Evolutionary conservation across 2,329 filamentous ascomycete species (phyloP), one percentile per base, ranked within the genome.

Genomic region (Elsinoe perseae): DNA sequence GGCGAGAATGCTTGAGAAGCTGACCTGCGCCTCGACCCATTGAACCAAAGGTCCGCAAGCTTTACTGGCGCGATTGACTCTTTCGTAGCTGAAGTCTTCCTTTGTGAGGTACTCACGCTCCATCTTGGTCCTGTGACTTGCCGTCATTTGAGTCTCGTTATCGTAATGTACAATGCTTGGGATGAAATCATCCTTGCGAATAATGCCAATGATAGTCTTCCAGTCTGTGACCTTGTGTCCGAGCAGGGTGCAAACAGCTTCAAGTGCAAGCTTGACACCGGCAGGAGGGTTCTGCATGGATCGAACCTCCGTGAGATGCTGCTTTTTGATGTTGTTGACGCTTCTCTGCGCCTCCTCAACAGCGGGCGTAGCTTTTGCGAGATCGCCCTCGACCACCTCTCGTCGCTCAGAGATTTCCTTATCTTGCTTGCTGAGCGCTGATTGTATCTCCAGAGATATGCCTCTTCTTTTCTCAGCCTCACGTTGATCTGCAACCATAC

Each of bases 301-400:
- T 68, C 93, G 84, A 52, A 98, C 92, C 83, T 98, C 93, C 10
- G 91, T 96, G 62, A 98, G 79, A 71, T 98, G 93, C 69, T 95
- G 90, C 68, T 87, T 84, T 77, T 97, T 98, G 77, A 98, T 98
- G 77, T 95, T 96, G 76, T 88, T 93, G 71, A 98, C 95, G 73
- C 91, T 96, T 70, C 90, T 89, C 75, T 93, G 89, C 50, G 93
- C 93, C 71, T 95, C 90, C 60, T 87, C 75, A 56, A 98, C 93
- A 50, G 93, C 93, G 7, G 93, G 93, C 69, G 97, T 92, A 12
- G 93, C 93, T 68, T 83, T 86, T 27, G 89, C 92, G 58, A 98
- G 77, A 74, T 98, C 93, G 63, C 83, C 80, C 64, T 95, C 73
- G 32, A 97, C 95, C 57, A 95, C 84, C 70, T 92, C 85, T 69